A percentile compares a stretch with the other conserved stretches of the same genome.
Conservation (phyloP, 352 stramenopile species). For the Globisporangium spinosum region DNA sequence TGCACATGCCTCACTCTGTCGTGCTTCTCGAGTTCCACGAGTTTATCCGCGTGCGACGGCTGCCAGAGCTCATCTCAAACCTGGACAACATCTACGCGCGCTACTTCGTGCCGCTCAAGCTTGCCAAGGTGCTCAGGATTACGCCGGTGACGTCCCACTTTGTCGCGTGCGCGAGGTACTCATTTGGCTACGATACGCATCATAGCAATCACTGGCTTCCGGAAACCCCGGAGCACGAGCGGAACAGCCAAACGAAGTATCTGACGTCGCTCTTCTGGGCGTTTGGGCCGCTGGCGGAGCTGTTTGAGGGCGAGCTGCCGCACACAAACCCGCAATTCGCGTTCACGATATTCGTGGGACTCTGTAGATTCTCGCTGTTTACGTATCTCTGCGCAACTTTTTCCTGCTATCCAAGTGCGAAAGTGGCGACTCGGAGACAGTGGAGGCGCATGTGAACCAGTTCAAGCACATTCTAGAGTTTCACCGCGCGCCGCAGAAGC, state of each 20-base stretch:
- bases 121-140: conserved; percentile 47
- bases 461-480: conserved; percentile 67
- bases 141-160: conserved; percentile 51
- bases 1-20: conserved; percentile 13
- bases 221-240: conserved; percentile 10
- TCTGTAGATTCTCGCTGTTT: conserved; percentile 65
- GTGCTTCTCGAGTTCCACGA: conserved; percentile 54
- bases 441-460: conserved; percentile 62
- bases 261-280: conserved; percentile 65
- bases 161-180: conserved; percentile 47
- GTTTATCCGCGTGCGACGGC: conserved; percentile 41
- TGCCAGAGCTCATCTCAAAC: conserved; percentile 48
- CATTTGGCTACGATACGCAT: conserved; percentile 42
- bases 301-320: conserved; percentile 58
- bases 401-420: conserved; percentile 77
- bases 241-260: conserved; percentile 28
- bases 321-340: conserved; percentile 43
- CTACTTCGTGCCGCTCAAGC: conserved; percentile 56
- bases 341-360: conserved; percentile 55
- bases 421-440: conserved; percentile 42
- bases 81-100: conserved; percentile 66
- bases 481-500: conserved; percentile 44
- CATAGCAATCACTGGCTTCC: conserved; percentile 51
- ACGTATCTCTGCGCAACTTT: conserved; percentile 65
- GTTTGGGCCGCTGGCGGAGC: conserved; percentile 54